A percentile compares a stretch with the other conserved stretches of the same genome.
phyloP scores from a whole-genome alignment of 1,284 basidiomycete species.

The Apiotrichum veenhuisii region DNA sequence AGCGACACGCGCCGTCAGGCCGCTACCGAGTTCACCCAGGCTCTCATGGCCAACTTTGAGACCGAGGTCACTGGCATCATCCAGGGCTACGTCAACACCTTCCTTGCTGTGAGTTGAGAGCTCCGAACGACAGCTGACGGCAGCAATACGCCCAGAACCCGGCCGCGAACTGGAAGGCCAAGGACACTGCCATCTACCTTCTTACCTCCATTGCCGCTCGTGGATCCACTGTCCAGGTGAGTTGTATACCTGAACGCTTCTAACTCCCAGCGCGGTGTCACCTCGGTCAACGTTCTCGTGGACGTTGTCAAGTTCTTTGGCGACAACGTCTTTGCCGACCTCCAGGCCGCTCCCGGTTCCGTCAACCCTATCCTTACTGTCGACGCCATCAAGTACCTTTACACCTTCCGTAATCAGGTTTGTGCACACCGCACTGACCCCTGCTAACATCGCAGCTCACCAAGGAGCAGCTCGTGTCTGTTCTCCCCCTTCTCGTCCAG shows the following conservation, averaged over 20 bases:
- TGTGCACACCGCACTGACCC: slow-evolving; percentile 13
- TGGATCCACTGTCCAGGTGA: slow-evolving; percentile 74
- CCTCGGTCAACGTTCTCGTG: slow-evolving; percentile 84
- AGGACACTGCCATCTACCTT: slow-evolving; percentile 94
- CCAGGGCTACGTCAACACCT: slow-evolving; percentile 72
- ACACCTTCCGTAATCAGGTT: slow-evolving; percentile 93
- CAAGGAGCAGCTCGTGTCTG: slow-evolving; percentile 87
- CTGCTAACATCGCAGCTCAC: slow-evolving; percentile 62
- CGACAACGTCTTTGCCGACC: slow-evolving; percentile 81
- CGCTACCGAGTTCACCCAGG: slow-evolving; percentile 86
- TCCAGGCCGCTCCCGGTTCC: slow-evolving; percentile 65
- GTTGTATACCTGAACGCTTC: slow-evolving; percentile 22
- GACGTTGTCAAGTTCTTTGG: slow-evolving; percentile 96
- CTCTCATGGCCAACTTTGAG: slow-evolving; percentile 77
- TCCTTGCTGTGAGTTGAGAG: slow-evolving; percentile 59
- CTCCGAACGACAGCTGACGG: slow-evolving; percentile 1
- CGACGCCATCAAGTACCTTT: slow-evolving; percentile 88
- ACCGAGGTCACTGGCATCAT: slow-evolving; percentile 79
- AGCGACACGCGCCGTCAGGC: slow-evolving; percentile 80
- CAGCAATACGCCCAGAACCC: slow-evolving; percentile 59
- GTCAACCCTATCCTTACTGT: slow-evolving; percentile 90
- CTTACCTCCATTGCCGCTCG: slow-evolving; percentile 85
- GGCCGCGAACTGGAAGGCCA: slow-evolving; percentile 78
- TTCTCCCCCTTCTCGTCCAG: slow-evolving; percentile 80
- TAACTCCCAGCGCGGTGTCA: slow-evolving; percentile 72